Percentiles rank a stretch among this genome's conserved stretches.
Evolutionary conservation across 202 grass and related monocot genomes (phyloP).

Genomic region (Saccharum hybrid): DNA sequence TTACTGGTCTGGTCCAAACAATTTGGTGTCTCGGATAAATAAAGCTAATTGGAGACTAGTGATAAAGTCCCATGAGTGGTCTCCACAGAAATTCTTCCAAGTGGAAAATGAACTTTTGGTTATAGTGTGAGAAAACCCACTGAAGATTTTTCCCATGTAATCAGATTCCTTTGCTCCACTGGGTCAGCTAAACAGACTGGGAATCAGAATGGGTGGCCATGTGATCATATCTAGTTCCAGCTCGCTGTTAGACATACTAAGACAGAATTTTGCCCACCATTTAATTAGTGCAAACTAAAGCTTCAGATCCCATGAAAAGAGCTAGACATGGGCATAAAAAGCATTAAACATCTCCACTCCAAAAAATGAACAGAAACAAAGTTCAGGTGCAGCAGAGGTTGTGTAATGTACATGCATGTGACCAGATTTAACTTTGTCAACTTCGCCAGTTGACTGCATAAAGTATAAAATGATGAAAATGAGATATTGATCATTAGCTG

Average conservation of each 20-base stretch:
- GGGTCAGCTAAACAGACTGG: background rate
- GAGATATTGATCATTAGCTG: background rate
- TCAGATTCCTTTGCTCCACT: constrained; percentile 11
- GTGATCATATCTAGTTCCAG: constrained; percentile 35
- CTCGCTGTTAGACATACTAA: constrained; percentile 7
- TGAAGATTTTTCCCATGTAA: constrained; percentile 4
- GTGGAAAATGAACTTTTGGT: background rate
- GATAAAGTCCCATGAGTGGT: background rate
- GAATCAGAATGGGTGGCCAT: constrained; percentile 31
- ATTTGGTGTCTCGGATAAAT: background rate
- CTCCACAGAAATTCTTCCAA: background rate
- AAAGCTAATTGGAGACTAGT: background rate
- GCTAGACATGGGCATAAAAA: background rate
- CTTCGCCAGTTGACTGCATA: constrained; percentile 9
- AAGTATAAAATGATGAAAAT: constrained; percentile 25
- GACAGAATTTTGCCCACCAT: background rate
- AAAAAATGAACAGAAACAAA: constrained; percentile 15
- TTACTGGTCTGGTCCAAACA: background rate
- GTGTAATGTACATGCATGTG: constrained; percentile 21
- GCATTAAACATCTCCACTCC: background rate
- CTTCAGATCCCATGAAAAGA: background rate
- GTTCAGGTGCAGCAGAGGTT: background rate
- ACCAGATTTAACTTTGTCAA: constrained; percentile 11
- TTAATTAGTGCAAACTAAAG: constrained; percentile 35
- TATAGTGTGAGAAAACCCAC: background rate